phyloP scores from a whole-genome alignment of 148 eudicot species.

The Suaeda aralocaspica region DNA sequence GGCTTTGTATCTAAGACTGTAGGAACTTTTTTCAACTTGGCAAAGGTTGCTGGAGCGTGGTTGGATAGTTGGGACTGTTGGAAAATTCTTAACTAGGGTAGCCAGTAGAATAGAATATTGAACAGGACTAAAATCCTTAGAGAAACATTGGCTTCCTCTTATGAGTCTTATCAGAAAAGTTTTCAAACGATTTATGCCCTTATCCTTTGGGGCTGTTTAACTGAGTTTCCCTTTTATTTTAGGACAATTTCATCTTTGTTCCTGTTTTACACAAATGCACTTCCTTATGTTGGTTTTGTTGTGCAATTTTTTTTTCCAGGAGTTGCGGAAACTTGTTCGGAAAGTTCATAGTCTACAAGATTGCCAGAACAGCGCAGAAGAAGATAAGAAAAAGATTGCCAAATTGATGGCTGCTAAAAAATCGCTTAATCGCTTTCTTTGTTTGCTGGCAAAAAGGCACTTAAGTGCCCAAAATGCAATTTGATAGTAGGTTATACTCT shows the following conservation, averaged over 20 bases:
- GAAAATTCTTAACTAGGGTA: not conserved
- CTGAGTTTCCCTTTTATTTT: not conserved
- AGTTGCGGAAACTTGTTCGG: slow-evolving; percentile 60
- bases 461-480: slow-evolving; percentile 4
- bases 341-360: slow-evolving; percentile 48
- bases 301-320: slow-evolving; percentile 30
- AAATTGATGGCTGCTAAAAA: slow-evolving; percentile 37
- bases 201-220: not conserved
- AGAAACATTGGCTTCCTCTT: not conserved
- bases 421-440: slow-evolving; percentile 50
- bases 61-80: not conserved
- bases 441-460: slow-evolving; percentile 40
- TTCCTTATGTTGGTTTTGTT: not conserved
- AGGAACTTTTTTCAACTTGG: no score
- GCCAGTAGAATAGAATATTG: not conserved
- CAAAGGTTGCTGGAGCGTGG: no score
- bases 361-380: slow-evolving; percentile 26
- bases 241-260: not conserved
- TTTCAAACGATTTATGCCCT: not conserved
- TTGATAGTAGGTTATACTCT: not conserved
- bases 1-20: no score
- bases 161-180: no score
- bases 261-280: not conserved
- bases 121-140: not conserved
- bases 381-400: slow-evolving; percentile 24